Conservation (phyloP, 2,329 filamentous ascomycete genomes). For the Neonectria punicea region DNA sequence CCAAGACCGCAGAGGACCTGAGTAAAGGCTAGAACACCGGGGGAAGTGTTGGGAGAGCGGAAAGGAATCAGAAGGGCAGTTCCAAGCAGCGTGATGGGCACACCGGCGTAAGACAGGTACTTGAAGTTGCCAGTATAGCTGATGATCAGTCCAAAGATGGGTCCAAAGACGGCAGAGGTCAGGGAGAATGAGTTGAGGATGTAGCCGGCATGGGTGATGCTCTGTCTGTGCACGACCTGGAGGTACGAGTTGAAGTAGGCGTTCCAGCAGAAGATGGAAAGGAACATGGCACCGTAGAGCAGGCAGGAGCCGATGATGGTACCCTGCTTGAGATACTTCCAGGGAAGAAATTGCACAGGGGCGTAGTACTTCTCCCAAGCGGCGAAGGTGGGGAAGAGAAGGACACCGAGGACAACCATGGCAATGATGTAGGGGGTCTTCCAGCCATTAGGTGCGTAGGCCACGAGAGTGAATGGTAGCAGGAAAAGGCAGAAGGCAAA, state of each 20-base stretch:
- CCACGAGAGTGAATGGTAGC: conserved; percentile 70
- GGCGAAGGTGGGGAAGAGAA: conserved; percentile 60
- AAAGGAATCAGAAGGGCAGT: conserved; percentile 55
- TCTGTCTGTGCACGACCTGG: conserved; percentile 60
- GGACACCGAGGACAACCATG: conserved; percentile 66
- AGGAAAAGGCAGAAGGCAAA: conserved; percentile 63
- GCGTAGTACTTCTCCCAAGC: conserved; percentile 68
- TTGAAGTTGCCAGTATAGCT: conserved; percentile 62
- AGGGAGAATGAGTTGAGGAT: conserved; percentile 59
- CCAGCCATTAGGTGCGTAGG: conserved; percentile 56
- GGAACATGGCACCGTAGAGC: conserved; percentile 52
- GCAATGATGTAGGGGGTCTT: conserved; percentile 60
- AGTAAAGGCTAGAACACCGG: conserved; percentile 59
- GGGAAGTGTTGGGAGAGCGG: conserved; percentile 49
- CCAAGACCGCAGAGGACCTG: conserved; percentile 62
- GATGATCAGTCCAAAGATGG: conserved; percentile 47
- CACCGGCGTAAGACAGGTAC: conserved; percentile 57
- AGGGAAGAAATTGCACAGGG: conserved; percentile 55
- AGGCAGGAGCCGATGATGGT: conserved; percentile 61
- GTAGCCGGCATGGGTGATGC: conserved; percentile 59
- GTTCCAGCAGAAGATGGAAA: conserved; percentile 53
- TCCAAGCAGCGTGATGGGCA: conserved; percentile 65
- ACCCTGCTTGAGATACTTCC: conserved; percentile 58
- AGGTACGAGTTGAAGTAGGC: conserved; percentile 63
- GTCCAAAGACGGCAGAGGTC: conserved; percentile 58